Percentiles rank a stretch among this genome's conserved stretches.
Evolutionary conservation across 495 filamentous ascomycete genomes (phyloP).

Genomic region (Hypoxylon rickii): DNA sequence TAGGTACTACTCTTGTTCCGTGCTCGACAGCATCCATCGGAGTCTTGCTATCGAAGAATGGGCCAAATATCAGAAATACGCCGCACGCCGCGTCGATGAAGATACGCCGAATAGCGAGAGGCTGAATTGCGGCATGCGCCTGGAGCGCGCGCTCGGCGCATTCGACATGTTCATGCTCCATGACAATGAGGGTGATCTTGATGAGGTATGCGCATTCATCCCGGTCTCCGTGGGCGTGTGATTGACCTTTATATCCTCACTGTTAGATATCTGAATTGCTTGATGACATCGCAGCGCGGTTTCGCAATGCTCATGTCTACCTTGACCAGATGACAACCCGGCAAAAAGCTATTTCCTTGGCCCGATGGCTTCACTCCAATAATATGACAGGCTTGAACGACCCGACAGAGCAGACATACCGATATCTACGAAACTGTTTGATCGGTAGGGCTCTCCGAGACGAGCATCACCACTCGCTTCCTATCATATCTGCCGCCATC

Average conservation of each 20-base stretch:
- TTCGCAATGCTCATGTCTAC: conserved; percentile 54
- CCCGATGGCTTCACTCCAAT: conserved; percentile 65
- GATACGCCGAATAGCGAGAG: conserved; percentile 29
- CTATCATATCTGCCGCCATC: conserved; percentile 72
- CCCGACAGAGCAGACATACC: conserved; percentile 63
- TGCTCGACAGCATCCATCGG: conserved; percentile 80
- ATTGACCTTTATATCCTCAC: background rate
- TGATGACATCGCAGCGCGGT: conserved; percentile 61
- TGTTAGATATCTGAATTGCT: conserved; percentile 66
- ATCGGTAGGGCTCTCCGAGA: conserved; percentile 78
- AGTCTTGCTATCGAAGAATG: conserved; percentile 77
- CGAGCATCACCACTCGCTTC: conserved; percentile 70
- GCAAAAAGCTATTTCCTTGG: conserved; percentile 67
- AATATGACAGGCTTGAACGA: conserved; percentile 69
- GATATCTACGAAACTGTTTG: conserved; percentile 81
- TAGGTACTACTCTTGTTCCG: conserved; percentile 75
- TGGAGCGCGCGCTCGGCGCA: conserved; percentile 76
- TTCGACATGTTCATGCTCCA: conserved; percentile 88
- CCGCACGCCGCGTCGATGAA: conserved; percentile 52
- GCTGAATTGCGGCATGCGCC: conserved; percentile 46
- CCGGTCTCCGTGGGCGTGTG: background rate
- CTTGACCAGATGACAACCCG: conserved; percentile 60
- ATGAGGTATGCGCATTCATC: conserved; percentile 58
- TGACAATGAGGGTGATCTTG: conserved; percentile 69
- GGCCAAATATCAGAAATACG: conserved; percentile 54